Base-by-base conservation (phyloP, 805 yeast genomes). In the Suhomyces kilbournensis region DNA sequence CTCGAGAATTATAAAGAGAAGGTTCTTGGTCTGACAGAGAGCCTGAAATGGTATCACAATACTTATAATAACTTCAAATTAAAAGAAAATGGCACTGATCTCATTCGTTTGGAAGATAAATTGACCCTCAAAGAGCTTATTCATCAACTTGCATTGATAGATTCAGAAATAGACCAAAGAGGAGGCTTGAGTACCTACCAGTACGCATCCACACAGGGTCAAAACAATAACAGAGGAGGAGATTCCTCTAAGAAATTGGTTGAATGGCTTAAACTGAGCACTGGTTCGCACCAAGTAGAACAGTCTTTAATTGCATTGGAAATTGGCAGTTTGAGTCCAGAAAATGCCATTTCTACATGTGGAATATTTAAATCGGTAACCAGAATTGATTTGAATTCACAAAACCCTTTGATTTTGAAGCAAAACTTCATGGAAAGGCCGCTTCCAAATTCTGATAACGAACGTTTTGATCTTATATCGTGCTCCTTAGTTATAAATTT, bases 401-500 rank as follows among this genome's bases (percentile, higher is more conserved):
- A 88, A 65, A 84, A 85, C 51, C 88, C 85, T 0, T 79, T 76
- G 6, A 90, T 93, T 7, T 48, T 75, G 35, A 79, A 88, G 66
- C 96, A 90, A 68, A 96, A 93, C 66, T 93, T 93, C 62, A 87
- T 92, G 92, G 75, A 85, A 44, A 70, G 92, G 51, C 87, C 86
- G 4, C 56, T 79, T 6, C 96, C 96, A 0, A 51, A 40, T 5
- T 22, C 51, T 3, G 74, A 70, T 0, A 52, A 57, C 0, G 85
- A 81, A 7, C 75, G 65, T 51, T 92, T 85, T 64, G 78, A 85
- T 56, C 61, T 90, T 25, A 73, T 93, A 0, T 89, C 96, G 7
- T 86, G 96, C 56, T 90, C 97, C 0, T 67, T 93, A 51, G 99
- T 93, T 38, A 72, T 93, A 12, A 93, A 93, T 64, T 93, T 89